phyloP scores from a whole-genome alignment of 2,329 filamentous ascomycete species.

The Talaromyces sp. region DNA sequence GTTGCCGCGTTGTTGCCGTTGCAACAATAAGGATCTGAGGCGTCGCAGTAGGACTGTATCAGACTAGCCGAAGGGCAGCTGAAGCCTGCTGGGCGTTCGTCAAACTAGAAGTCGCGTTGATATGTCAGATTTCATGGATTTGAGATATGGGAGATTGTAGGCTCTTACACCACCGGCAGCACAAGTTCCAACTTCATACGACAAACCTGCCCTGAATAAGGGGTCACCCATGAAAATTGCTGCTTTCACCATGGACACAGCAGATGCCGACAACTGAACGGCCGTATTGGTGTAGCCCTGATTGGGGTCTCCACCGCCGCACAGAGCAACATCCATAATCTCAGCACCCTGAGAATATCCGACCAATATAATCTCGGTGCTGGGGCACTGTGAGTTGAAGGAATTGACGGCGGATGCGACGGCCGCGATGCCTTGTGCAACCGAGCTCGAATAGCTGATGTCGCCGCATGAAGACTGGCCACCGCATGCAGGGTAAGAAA shows the following conservation, averaged over 20 bases:
- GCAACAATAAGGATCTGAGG: slow-evolving; percentile 63
- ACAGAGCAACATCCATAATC: slow-evolving; percentile 61
- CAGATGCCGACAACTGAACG: slow-evolving; percentile 43
- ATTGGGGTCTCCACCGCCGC: slow-evolving; percentile 53
- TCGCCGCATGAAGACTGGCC: slow-evolving; percentile 57
- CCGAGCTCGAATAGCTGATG: slow-evolving; percentile 59
- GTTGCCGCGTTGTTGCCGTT: slow-evolving; percentile 58
- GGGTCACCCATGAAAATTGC: slow-evolving; percentile 65
- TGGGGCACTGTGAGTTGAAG: slow-evolving; percentile 56
- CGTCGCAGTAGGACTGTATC: slow-evolving; percentile 64
- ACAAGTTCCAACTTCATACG: slow-evolving; percentile 62
- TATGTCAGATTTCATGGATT: not conserved
- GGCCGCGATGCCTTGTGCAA: slow-evolving; percentile 55
- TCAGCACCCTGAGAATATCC: slow-evolving; percentile 64
- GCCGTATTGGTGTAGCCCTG: slow-evolving; percentile 47
- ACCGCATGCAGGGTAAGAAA: slow-evolving; percentile 61
- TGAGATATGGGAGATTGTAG: not conserved
- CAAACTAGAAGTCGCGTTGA: slow-evolving; percentile 49
- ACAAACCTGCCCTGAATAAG: slow-evolving; percentile 52
- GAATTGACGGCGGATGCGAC: slow-evolving; percentile 59
- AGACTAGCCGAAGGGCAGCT: slow-evolving; percentile 54
- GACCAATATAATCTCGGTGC: slow-evolving; percentile 57
- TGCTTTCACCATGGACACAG: slow-evolving; percentile 57
- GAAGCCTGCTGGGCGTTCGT: slow-evolving; percentile 57
- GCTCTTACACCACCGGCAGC: slow-evolving; percentile 55